phyloP scores from a whole-genome alignment of 2,329 filamentous ascomycete species.

The Celoporthe dispersa region DNA sequence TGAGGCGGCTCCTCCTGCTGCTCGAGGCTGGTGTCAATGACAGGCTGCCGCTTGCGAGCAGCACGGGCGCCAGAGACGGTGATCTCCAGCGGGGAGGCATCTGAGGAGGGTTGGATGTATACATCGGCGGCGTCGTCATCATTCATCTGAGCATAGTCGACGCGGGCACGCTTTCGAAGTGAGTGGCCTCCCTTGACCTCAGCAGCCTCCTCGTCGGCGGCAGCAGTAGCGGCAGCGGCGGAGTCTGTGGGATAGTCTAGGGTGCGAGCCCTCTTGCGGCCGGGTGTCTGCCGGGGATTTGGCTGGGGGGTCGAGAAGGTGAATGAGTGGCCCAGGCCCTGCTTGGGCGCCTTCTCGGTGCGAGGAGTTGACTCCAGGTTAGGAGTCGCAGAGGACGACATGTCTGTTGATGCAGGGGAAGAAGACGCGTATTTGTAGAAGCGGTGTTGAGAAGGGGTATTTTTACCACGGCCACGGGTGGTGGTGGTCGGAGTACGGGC shows the following conservation, averaged over 20 bases:
- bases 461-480: slow-evolving; percentile 27
- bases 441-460: slow-evolving; percentile 19
- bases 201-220: slow-evolving; percentile 49
- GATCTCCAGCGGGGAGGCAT: slow-evolving; percentile 18
- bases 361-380: slow-evolving; percentile 26
- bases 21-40: slow-evolving; percentile 16
- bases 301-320: slow-evolving; percentile 43
- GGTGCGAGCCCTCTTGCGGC: slow-evolving; percentile 50
- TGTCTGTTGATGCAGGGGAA: slow-evolving; percentile 17
- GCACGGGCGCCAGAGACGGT: slow-evolving; percentile 23
- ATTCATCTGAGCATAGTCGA: slow-evolving; percentile 61
- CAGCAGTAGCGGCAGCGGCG: slow-evolving; percentile 37
- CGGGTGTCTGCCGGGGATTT: slow-evolving; percentile 31
- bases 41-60: slow-evolving; percentile 21
- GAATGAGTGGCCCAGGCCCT: slow-evolving; percentile 42
- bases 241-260: slow-evolving; percentile 45
- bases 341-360: slow-evolving; percentile 37
- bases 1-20: slow-evolving; percentile 13
- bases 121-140: slow-evolving; percentile 46
- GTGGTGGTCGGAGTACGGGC: slow-evolving; percentile 21
- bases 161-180: slow-evolving; percentile 58
- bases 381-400: slow-evolving; percentile 11
- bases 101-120: slow-evolving; percentile 31
- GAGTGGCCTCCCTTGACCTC: slow-evolving; percentile 62
- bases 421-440: slow-evolving; percentile 5